phyloP scores from a whole-genome alignment of 345 rosid genomes.

The Bruguiera sexangula region DNA sequence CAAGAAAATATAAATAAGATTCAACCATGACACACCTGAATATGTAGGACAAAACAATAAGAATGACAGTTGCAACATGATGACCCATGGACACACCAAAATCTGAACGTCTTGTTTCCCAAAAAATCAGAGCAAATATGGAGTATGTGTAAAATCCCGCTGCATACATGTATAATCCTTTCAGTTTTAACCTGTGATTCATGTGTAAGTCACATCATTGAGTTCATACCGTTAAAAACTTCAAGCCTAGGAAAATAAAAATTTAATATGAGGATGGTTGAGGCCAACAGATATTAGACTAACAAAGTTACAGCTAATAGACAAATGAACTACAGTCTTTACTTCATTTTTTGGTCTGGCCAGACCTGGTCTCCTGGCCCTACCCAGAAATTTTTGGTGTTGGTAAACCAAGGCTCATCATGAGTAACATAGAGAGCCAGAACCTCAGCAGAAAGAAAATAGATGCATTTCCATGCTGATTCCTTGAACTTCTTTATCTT shows the following conservation, averaged over 20 bases:
- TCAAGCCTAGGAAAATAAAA: background rate
- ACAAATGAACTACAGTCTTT: constrained; percentile 19
- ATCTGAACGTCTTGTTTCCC: constrained; percentile 99
- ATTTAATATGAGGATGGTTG: background rate
- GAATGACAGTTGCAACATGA: constrained; percentile 79
- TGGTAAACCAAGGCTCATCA: constrained; percentile 82
- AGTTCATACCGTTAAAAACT: constrained; percentile 10
- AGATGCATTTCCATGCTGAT: constrained; percentile 88
- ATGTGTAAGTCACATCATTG: constrained; percentile 5
- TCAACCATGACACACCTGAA: constrained; percentile 45
- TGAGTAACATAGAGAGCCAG: constrained; percentile 54
- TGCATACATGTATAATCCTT: constrained; percentile 75
- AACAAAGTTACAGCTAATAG: background rate
- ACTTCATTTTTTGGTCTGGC: constrained; percentile 89
- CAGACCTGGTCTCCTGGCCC: constrained; percentile 80
- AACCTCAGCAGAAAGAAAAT: constrained; percentile 71
- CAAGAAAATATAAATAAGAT: constrained; percentile 1
- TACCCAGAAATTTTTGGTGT: constrained; percentile 68
- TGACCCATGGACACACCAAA: constrained; percentile 98
- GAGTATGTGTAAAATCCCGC: constrained; percentile 98
- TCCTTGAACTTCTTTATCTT: constrained; percentile 76
- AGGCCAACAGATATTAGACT: background rate
- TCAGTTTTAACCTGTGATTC: constrained; percentile 76
- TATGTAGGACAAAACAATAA: constrained; percentile 80
- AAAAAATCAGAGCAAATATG: constrained; percentile 86